Conservation (phyloP, 2,329 filamentous ascomycete genomes). For the Bipolaris sorokiniana region DNA sequence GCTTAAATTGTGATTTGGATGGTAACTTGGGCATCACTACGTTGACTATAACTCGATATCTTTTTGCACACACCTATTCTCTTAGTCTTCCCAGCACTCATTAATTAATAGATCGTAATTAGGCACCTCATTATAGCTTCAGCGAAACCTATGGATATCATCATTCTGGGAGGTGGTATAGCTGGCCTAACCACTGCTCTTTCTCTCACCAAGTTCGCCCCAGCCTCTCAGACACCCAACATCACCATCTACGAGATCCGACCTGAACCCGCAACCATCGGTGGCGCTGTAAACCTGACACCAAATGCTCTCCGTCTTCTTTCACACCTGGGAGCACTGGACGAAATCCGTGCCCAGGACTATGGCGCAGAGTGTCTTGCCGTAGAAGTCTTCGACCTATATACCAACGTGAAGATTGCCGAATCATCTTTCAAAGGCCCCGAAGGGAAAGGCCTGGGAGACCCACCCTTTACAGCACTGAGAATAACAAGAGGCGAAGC, state of each 20-base stretch:
- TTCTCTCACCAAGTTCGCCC: constrained; percentile 53
- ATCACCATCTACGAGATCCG: constrained; percentile 59
- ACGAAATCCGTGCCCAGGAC: constrained; percentile 50
- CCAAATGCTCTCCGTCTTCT: constrained; percentile 67
- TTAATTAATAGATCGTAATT: background rate
- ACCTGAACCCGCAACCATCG: constrained; percentile 54
- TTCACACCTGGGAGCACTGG: constrained; percentile 54
- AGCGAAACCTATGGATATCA: constrained; percentile 28
- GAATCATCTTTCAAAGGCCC: constrained; percentile 52
- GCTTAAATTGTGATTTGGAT: background rate
- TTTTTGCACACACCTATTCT: background rate
- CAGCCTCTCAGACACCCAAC: constrained; percentile 41
- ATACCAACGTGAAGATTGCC: constrained; percentile 51
- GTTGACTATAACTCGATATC: background rate
- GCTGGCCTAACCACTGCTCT: constrained; percentile 48
- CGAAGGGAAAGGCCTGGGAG: constrained; percentile 53
- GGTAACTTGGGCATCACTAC: too few species aligned
- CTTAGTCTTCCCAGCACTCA: background rate
- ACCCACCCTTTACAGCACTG: constrained; percentile 53
- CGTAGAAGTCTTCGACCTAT: constrained; percentile 55
- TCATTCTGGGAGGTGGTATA: constrained; percentile 44
- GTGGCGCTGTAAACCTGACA: constrained; percentile 66
- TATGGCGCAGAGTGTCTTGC: constrained; percentile 53
- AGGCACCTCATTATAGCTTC: constrained; percentile 5
- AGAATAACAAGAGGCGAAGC: constrained; percentile 54